Percentiles rank a stretch among this genome's conserved stretches.
Conservation (phyloP, 257 asterid genomes). For the Cordia subcordata region DNA sequence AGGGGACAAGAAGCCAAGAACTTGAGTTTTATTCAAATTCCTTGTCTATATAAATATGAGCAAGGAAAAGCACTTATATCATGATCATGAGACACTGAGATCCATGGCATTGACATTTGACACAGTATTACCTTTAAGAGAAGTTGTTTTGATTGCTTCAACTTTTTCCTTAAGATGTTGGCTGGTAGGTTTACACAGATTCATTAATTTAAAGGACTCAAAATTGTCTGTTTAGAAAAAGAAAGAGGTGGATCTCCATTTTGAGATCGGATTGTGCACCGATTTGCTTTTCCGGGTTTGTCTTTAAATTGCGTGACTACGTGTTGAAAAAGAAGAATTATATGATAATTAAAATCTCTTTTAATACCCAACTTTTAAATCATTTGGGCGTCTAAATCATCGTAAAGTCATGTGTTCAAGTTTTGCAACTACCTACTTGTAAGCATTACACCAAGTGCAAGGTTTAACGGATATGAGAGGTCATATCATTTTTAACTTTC, state of each 20-base stretch:
- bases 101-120: neutral
- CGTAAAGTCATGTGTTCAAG: too few relatives aligned
- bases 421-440: too few relatives aligned
- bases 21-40: neutral
- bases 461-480: too few relatives aligned
- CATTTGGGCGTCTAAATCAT: too few relatives aligned
- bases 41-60: neutral
- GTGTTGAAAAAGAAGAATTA: too few relatives aligned
- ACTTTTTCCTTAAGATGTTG: constrained; percentile 5
- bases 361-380: too few relatives aligned
- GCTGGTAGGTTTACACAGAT: constrained; percentile 1
- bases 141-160: neutral
- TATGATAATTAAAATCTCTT: too few relatives aligned
- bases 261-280: neutral
- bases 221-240: neutral
- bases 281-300: too few relatives aligned
- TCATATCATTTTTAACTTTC: too few relatives aligned
- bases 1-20: neutral
- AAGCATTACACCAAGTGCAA: too few relatives aligned
- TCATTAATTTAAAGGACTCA: neutral
- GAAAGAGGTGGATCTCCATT: neutral
- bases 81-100: constrained; percentile 1
- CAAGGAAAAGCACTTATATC: neutral
- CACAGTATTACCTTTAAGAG: neutral
- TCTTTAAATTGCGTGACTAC: too few relatives aligned